Conservation (phyloP, 148 eudicot species). For the Cornus kousa region DNA sequence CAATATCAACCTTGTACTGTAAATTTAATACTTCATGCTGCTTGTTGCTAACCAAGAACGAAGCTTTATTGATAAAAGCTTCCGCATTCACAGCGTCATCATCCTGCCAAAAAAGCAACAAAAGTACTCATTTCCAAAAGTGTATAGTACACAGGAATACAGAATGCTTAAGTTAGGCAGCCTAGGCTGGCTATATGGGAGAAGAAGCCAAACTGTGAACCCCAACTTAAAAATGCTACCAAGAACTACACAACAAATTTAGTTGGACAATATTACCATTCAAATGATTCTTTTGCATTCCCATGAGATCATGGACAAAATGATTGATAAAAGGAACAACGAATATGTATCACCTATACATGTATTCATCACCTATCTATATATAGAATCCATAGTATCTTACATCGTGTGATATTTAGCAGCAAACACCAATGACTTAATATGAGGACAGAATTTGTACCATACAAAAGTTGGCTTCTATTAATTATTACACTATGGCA, state of each 20-base stretch:
- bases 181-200: background rate
- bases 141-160: background rate
- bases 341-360: background rate
- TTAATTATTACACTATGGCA: background rate
- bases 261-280: background rate
- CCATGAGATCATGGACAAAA: background rate
- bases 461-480: background rate
- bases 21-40: slow-evolving; percentile 81
- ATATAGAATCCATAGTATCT: background rate
- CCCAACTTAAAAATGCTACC: background rate
- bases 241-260: background rate
- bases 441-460: too few relatives aligned
- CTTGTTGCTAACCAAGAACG: slow-evolving; percentile 88
- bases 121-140: background rate
- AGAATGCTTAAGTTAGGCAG: too few relatives aligned
- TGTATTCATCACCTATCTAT: background rate
- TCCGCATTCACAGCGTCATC: slow-evolving; percentile 97
- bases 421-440: background rate
- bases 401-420: background rate
- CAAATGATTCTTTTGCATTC: background rate
- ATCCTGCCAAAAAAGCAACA: slow-evolving; percentile 53
- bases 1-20: slow-evolving; percentile 69
- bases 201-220: background rate
- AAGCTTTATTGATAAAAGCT: slow-evolving; percentile 95
- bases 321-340: background rate